Base-by-base conservation (phyloP, 2,329 filamentous ascomycete species). In the Pseudopyrenochaeta lycopersici region DNA sequence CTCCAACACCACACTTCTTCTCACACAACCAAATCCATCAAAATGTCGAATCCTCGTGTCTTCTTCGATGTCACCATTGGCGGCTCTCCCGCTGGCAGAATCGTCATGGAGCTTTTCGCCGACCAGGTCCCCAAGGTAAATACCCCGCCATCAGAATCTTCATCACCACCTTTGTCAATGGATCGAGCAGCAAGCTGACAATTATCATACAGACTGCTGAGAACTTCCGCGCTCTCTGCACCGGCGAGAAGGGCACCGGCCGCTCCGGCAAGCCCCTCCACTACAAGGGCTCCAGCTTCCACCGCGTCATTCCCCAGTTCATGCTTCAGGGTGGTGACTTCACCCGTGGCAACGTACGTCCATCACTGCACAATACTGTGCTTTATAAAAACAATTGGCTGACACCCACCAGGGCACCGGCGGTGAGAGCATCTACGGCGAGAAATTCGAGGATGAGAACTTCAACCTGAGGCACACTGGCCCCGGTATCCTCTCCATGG, bases 261-360 rank as follows among this genome's bases (percentile, higher is more conserved):
- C 91, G 91, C 75, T 80, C 85, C 33, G 92, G 92, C 76, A 93
- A 93, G 81, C 90, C 89, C 45, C 85, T 99, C 56, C 90, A 91
- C 82, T 99, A 91, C 86, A 96, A 97, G 83, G 85, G 91, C 66
- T 95, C 90, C 61, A 83, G 81, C 66, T 98, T 98, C 84, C 94
- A 98, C 83, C 90, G 94, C 46, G 90, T 98, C 64, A 98, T 98
- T 82, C 97, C 97, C 84, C 87, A 91, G 72, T 98, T 98, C 80
- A 98, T 98, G 94, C 94, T 97, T 72, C 90, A 97, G 82, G 94
- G 94, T 74, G 94, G 94, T 80, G 94, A 98, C 79, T 98, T 98
- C 77, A 98, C 94, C 48, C 89, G 87, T 46, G 92, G 91, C 76
- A 94, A 97, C 77, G 94, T 94, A 67, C 97, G 64, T 62, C 27